A percentile compares a stretch with the other conserved stretches of the same genome.
Evolutionary conservation across 441 rosid species (phyloP).

Genomic region (Bruguiera hainesii): DNA sequence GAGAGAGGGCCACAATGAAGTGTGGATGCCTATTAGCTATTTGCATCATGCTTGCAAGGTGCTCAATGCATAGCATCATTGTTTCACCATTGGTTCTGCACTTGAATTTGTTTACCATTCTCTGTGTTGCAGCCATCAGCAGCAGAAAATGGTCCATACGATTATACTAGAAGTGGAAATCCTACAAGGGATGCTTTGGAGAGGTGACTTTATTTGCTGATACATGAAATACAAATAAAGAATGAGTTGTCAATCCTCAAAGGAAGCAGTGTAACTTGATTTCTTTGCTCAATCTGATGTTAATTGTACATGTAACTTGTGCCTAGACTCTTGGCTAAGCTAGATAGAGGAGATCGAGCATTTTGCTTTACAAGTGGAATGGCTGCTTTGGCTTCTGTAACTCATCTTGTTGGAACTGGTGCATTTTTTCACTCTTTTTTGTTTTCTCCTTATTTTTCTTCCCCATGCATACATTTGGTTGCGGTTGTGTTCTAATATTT

Average conservation of each 20-base stretch:
- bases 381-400: constrained; percentile 91
- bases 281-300: neutral
- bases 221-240: neutral
- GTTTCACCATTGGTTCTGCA: constrained; percentile 2
- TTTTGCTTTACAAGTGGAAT: constrained; percentile 97
- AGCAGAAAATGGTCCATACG: constrained; percentile 71
- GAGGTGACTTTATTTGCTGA: constrained; percentile 41
- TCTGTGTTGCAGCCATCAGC: constrained; percentile 65
- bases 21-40: too few relatives aligned
- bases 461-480: neutral
- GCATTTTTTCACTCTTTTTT: constrained; percentile 3
- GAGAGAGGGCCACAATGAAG: too few relatives aligned
- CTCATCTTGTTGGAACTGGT: constrained; percentile 74
- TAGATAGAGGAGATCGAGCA: constrained; percentile 93
- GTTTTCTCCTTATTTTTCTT: neutral
- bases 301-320: constrained; percentile 16
- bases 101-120: constrained; percentile 3
- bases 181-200: constrained; percentile 86
- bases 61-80: neutral
- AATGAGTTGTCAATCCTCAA: constrained; percentile 1
- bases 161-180: constrained; percentile 96
- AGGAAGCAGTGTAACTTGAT: constrained; percentile 4
- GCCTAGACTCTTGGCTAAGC: constrained; percentile 80
- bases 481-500: neutral
- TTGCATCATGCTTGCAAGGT: too few relatives aligned